Evolutionary conservation across 1,139 yeast genomes (phyloP).

Genomic region (Zygosaccharomyces sapae): DNA sequence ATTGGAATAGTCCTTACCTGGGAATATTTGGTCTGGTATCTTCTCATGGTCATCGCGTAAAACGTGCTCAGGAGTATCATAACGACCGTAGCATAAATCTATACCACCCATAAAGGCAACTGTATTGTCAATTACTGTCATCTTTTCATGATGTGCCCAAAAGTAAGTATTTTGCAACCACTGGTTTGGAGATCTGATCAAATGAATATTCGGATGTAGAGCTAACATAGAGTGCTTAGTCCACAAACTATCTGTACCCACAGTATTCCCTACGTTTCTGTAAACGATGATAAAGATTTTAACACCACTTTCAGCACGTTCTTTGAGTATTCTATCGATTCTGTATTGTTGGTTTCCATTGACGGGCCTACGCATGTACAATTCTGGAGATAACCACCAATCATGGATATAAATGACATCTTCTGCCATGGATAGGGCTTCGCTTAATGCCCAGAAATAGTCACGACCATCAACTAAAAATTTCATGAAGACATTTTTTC

Average conservation of each 20-base stretch:
- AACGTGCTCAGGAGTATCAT: conserved; percentile 94
- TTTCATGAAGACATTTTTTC: conserved; percentile 82
- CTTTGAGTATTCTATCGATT: conserved; percentile 77
- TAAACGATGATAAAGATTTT: conserved; percentile 91
- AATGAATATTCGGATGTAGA: conserved; percentile 80
- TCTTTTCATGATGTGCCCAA: conserved; percentile 99
- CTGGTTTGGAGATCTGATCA: conserved; percentile 93
- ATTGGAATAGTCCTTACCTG: conserved; percentile 96
- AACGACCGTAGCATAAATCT: conserved; percentile 92
- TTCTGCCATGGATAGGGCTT: conserved; percentile 88
- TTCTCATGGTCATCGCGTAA: conserved; percentile 64
- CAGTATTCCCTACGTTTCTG: conserved; percentile 90
- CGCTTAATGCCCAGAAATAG: conserved; percentile 92
- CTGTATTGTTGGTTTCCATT: conserved; percentile 94
- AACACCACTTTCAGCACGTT: conserved; percentile 93
- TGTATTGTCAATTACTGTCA: conserved; percentile 81
- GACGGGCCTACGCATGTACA: conserved; percentile 89
- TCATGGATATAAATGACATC: conserved; percentile 94
- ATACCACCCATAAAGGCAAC: conserved; percentile 93
- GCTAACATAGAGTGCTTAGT: conserved; percentile 89
- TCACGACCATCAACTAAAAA: conserved; percentile 98
- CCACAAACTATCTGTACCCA: conserved; percentile 89
- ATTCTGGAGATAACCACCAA: conserved; percentile 98
- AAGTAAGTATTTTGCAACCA: conserved; percentile 87
- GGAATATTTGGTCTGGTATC: conserved; percentile 68